A percentile compares a stretch with the other conserved stretches of the same genome.
Conservation (phyloP, 805 yeast species). For the Clavispora fructus region DNA sequence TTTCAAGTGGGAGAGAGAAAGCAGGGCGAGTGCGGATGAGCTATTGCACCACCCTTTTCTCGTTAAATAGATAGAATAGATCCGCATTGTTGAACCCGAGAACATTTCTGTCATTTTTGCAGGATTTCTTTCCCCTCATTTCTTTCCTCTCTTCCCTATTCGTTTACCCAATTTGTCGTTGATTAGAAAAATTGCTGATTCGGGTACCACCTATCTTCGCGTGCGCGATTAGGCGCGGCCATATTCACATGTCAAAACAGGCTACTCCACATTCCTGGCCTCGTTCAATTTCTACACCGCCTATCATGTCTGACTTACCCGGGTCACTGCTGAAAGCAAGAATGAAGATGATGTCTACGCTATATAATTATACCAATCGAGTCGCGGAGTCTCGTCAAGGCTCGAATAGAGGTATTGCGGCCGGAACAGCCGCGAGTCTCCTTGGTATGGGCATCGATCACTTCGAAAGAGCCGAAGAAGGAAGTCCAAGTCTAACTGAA, state of each 20-base stretch:
- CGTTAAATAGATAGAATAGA: neutral
- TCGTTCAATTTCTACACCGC: neutral
- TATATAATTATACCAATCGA: slow-evolving; percentile 21
- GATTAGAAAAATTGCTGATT: neutral
- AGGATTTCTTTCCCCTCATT: too few relatives aligned
- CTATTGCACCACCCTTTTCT: neutral
- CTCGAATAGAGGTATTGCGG: slow-evolving; percentile 29
- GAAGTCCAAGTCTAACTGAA: slow-evolving; percentile 12
- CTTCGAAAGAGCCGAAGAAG: slow-evolving; percentile 2
- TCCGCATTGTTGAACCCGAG: neutral
- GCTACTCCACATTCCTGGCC: neutral
- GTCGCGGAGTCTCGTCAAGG: slow-evolving; percentile 22
- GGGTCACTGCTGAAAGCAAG: neutral
- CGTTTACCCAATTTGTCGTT: neutral
- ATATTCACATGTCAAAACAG: neutral
- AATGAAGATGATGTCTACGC: slow-evolving; percentile 11
- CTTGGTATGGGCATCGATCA: slow-evolving; percentile 28
- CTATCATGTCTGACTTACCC: neutral
- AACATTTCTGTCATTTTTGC: too few relatives aligned
- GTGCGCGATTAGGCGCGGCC: neutral
- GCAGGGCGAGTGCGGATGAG: slow-evolving; percentile 8
- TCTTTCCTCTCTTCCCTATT: too few relatives aligned
- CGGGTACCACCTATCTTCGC: too few relatives aligned
- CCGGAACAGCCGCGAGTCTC: slow-evolving; percentile 33
- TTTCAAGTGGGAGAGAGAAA: slow-evolving; percentile 32